Evolutionary conservation across 257 asterid genomes (phyloP), one percentile per base, ranked within the genome.

Genomic region (Solanum medicagineum): DNA sequence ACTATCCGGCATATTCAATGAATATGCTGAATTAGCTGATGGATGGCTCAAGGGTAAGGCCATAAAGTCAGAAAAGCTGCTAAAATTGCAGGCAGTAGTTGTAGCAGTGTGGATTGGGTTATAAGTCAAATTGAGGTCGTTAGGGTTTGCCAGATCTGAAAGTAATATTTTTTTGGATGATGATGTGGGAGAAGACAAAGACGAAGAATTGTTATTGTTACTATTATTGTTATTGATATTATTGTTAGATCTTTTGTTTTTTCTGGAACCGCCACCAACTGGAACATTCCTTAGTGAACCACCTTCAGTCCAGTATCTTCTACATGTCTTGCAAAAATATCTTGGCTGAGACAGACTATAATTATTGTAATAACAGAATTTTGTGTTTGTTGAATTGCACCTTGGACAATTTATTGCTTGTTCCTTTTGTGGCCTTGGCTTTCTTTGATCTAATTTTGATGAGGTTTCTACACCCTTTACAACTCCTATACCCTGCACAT

Each of bases 271-370:
- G 3, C 98, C 98, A 8, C 98, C 98, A 10, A 95, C 98, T 0
- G 98, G 98, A 26, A 95, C 98, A 85, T 87, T 95, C 15, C 98
- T 86, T 10, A 95, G 65, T 4, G 98, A 89, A 0, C 98, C 98
- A 0, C 98, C 98, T 45, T 91, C 93, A 11, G 98, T 95, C 98
- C 98, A 95, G 57, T 95, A 95, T 90, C 98, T 89, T 60, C 98
- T 87, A 63, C 98, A 95, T 9, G 97, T 89, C 89, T 95, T 95
- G 89, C 98, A 95, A 24, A 95, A 92, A 89, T 95, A 95, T 12
- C 99, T 91, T 7, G 99, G 99, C 83, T 95, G 99, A 5, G 99
- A 82, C 4, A 95, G 92, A 36, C 94, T 94, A 66, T 95, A 95
- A 83, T 95, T 94, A 91, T 95, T 94, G 92, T 95, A 95, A 22